Evolutionary conservation across 2,329 filamentous ascomycete genomes (phyloP).

Genomic region (Microdochium trichocladiopsis): DNA sequence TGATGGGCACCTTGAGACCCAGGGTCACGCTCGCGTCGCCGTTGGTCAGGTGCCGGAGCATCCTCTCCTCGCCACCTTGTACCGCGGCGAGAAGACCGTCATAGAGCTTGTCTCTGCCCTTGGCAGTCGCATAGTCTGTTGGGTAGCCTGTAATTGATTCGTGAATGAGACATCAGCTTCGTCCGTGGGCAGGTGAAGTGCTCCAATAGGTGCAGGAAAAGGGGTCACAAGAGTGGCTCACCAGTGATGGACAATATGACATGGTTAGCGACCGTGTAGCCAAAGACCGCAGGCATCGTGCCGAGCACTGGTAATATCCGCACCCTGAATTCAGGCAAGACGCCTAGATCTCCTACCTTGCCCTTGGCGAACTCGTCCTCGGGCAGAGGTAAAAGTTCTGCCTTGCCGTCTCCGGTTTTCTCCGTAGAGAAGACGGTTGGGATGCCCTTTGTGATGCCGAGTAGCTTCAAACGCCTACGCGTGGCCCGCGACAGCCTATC

Average conservation of each 20-base stretch:
- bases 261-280: slow-evolving; percentile 85
- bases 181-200: neutral
- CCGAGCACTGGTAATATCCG: slow-evolving; percentile 92
- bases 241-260: slow-evolving; percentile 71
- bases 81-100: slow-evolving; percentile 71
- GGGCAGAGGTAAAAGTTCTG: slow-evolving; percentile 75
- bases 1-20: slow-evolving; percentile 75
- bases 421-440: slow-evolving; percentile 91
- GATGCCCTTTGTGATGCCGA: slow-evolving; percentile 78
- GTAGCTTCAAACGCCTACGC: slow-evolving; percentile 66
- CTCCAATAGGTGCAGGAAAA: neutral
- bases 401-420: slow-evolving; percentile 84
- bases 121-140: slow-evolving; percentile 72
- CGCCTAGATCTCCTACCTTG: slow-evolving; percentile 75
- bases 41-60: slow-evolving; percentile 48
- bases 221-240: slow-evolving; percentile 9
- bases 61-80: slow-evolving; percentile 72
- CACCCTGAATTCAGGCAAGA: slow-evolving; percentile 86
- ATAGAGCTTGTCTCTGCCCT: slow-evolving; percentile 86
- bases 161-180: slow-evolving; percentile 1
- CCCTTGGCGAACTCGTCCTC: slow-evolving; percentile 88
- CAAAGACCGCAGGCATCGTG: slow-evolving; percentile 96
- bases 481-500: slow-evolving; percentile 85
- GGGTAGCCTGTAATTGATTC: slow-evolving; percentile 61
- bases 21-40: slow-evolving; percentile 42